A percentile compares a stretch with the other conserved stretches of the same genome.
phyloP scores from a whole-genome alignment of 495 filamentous ascomycete species.

The Penicillium coffeae region DNA sequence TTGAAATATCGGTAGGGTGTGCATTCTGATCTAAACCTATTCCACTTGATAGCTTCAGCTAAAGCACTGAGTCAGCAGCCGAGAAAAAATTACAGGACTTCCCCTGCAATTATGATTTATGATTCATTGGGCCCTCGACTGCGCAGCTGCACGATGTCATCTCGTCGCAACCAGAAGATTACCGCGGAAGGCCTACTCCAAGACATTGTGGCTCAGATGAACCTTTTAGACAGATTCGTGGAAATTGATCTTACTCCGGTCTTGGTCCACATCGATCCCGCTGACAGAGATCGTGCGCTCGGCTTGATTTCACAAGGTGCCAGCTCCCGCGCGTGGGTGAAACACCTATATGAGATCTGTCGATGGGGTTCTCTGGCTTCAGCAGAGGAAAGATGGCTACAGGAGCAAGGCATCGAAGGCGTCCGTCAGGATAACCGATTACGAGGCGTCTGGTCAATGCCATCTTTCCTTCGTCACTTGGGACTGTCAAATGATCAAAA shows the following conservation, averaged over 20 bases:
- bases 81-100: not conserved
- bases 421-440: not conserved
- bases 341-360: not conserved
- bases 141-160: not conserved
- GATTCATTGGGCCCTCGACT: not conserved
- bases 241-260: not conserved
- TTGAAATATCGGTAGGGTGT: not conserved
- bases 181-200: not conserved
- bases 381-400: constrained; percentile 3
- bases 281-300: not conserved
- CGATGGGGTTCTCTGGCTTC: constrained; percentile 3
- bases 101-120: no score
- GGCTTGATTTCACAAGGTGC: not conserved
- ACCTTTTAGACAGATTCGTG: not conserved
- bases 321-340: not conserved
- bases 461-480: constrained; percentile 5
- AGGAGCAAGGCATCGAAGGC: not conserved
- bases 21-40: not conserved
- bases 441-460: constrained; percentile 1
- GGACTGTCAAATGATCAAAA: constrained; percentile 1
- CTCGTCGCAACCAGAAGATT: not conserved
- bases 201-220: not conserved
- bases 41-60: not conserved
- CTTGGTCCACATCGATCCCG: not conserved
- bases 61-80: not conserved